Base-by-base conservation (phyloP, 2,329 filamentous ascomycete species). In the Alternaria metachromatica region DNA sequence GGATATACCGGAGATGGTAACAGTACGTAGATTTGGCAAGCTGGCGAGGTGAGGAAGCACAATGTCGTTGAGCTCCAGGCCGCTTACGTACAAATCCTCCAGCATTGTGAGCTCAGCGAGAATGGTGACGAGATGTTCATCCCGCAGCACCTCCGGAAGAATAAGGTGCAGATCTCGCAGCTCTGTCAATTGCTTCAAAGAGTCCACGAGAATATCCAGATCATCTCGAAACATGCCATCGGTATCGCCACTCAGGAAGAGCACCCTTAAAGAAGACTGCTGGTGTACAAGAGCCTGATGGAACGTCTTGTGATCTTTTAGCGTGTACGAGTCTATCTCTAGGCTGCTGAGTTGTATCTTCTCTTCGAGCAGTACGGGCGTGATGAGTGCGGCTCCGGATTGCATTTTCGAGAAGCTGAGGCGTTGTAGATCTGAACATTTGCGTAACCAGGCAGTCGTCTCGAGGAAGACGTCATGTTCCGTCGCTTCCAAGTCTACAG, bases 51-150 rank as follows among this genome's bases (percentile, higher is more conserved):
- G 72, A 33, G 73, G 72, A 60, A 85, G 82, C 11, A 86, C 78
- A 21, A 82, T 80, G 63, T 88, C 85, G 6, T 84, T 82, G 21
- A 86, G 76, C 15, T 85, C 85, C 46, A 84, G 82, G 9, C 88
- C 88, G 46, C 83, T 84, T 53, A 90, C 84, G 48, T 82, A 84
- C 13, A 91, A 76, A 12, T 87, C 84, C 66, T 89, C 86, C 0
- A 92, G 81, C 15, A 81, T 72, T 0, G 77, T 77, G 10, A 89
- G 77, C 10, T 80, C 74, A 2, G 73, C 63, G 23, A 84, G 81
- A 15, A 91, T 80, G 3, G 70, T 70, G 11, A 80, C 73, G 33
- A 90, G 79, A 43, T 90, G 84, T 9, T 80, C 75, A 8, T 84
- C 78, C 0, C 77, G 81, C 62, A 90, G 84, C 53, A 82, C 82